Percentiles rank a stretch among this genome's conserved stretches.
Evolutionary conservation across 805 yeast species (phyloP).

Genomic region (Metschnikowia similis): DNA sequence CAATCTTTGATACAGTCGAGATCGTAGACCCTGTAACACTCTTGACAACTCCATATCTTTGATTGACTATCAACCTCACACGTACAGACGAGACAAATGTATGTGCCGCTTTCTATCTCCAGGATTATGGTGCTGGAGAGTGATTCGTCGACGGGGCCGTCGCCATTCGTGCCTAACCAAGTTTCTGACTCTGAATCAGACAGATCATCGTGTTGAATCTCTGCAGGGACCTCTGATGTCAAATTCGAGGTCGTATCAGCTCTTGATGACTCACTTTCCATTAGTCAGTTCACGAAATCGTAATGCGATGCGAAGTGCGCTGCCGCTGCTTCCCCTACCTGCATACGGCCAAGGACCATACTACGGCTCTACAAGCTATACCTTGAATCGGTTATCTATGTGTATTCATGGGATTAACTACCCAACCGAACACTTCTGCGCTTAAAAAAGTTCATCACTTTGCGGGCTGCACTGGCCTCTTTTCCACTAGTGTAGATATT

Average conservation of each 20-base stretch:
- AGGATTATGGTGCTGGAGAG: slow-evolving; percentile 42
- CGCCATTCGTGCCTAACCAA: background rate
- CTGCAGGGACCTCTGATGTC: background rate
- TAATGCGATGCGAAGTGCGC: background rate
- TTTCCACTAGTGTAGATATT: slow-evolving; percentile 33
- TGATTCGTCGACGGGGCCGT: slow-evolving; percentile 23
- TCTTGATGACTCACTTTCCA: background rate
- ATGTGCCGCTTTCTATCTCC: slow-evolving; percentile 65
- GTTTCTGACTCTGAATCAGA: slow-evolving; percentile 10
- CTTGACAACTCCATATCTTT: slow-evolving; percentile 71
- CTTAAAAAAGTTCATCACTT: slow-evolving; percentile 20
- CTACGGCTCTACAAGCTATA: background rate
- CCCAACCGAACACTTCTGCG: slow-evolving; percentile 18
- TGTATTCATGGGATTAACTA: background rate
- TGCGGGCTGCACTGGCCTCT: slow-evolving; percentile 68
- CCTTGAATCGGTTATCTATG: background rate
- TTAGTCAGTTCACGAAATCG: background rate
- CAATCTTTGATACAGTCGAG: slow-evolving; percentile 80
- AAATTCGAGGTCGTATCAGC: background rate
- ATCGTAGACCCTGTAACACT: slow-evolving; percentile 82
- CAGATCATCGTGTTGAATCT: background rate
- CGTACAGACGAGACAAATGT: slow-evolving; percentile 85
- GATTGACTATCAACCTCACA: slow-evolving; percentile 67
- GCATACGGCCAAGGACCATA: background rate
- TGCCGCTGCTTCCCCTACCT: background rate